phyloP scores from a whole-genome alignment of 306 rosid genomes.

The Amphicarpaea edgeworthii region DNA sequence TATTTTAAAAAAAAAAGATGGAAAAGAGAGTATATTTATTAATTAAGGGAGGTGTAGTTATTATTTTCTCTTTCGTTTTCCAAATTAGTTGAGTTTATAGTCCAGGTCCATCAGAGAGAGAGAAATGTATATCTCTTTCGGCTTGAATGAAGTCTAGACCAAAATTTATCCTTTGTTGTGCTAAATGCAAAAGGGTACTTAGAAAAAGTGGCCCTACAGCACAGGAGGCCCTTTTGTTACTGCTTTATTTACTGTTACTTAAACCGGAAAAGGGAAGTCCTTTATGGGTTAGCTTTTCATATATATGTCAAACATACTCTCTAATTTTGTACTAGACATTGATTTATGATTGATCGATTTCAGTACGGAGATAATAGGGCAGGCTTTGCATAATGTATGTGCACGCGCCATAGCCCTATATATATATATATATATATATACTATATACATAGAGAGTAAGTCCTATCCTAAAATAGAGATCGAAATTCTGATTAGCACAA shows the following conservation, averaged over 20 bases:
- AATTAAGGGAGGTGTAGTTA: too few species aligned
- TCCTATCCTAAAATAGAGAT: slow-evolving; percentile 43
- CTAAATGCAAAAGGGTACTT: not conserved
- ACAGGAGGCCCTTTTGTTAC: not conserved
- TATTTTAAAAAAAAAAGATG: too few species aligned
- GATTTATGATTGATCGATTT: too few species aligned
- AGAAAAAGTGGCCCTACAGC: not conserved
- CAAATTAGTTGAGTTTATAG: too few species aligned
- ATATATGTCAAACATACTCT: slow-evolving; percentile 34
- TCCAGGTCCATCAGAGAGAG: too few species aligned
- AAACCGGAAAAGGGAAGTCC: not conserved
- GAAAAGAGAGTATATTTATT: too few species aligned
- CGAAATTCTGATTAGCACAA: slow-evolving; percentile 44
- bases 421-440: too few species aligned
- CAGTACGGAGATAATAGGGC: slow-evolving; percentile 27
- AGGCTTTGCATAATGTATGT: slow-evolving; percentile 38
- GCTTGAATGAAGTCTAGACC: too few species aligned
- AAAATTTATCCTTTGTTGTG: too few species aligned
- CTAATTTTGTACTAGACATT: slow-evolving; percentile 39
- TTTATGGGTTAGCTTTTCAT: slow-evolving; percentile 27
- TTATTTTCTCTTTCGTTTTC: too few species aligned
- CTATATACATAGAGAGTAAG: slow-evolving; percentile 36
- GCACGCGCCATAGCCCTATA: not conserved
- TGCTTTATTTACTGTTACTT: not conserved
- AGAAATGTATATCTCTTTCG: too few species aligned